A percentile compares a stretch with the other conserved stretches of the same genome.
These are phyloP conservation scores for Wilcoxina mikolae DNA, from an alignment of 495 filamentous ascomycete species.

Conservation along the genomic window DNA sequence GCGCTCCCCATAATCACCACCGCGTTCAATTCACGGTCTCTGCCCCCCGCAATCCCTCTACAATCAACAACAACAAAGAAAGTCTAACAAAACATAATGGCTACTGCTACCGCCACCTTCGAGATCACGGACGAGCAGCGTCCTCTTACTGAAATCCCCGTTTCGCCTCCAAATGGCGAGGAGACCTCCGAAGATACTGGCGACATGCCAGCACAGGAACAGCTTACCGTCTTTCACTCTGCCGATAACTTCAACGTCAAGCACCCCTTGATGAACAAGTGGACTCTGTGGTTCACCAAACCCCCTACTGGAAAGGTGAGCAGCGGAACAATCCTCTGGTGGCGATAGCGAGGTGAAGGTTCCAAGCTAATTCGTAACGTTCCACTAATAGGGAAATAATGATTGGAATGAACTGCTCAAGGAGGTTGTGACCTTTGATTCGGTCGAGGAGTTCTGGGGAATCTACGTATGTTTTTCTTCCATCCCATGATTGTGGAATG, in stretches of 20 bases:
- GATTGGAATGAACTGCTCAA: slow-evolving; percentile 98
- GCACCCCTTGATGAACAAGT: slow-evolving; percentile 87
- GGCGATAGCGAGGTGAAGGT: neutral
- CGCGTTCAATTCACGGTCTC: neutral
- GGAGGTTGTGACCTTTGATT: slow-evolving; percentile 95
- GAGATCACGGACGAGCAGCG: slow-evolving; percentile 25
- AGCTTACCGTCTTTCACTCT: slow-evolving; percentile 89
- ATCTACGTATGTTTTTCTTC: slow-evolving; percentile 62
- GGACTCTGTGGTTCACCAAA: slow-evolving; percentile 99
- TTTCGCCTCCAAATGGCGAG: slow-evolving; percentile 43
- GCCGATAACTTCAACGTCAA: slow-evolving; percentile 98
- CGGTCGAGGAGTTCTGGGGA: slow-evolving; percentile 99
- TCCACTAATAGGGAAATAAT: slow-evolving; percentile 44
- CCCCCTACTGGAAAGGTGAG: slow-evolving; percentile 88
- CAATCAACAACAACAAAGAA: neutral
- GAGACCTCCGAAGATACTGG: slow-evolving; percentile 29
- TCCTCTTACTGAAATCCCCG: slow-evolving; percentile 50
- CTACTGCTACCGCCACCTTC: slow-evolving; percentile 8
- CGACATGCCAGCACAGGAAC: no score
- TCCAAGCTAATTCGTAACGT: neutral
- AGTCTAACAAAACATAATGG: no score
- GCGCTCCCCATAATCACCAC: neutral
- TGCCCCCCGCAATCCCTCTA: neutral
- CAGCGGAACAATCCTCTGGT: no score
- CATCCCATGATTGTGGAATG: neutral